Conservation (phyloP, 1,139 yeast species). For the Lodderomyces pseudojiufengensis region DNA sequence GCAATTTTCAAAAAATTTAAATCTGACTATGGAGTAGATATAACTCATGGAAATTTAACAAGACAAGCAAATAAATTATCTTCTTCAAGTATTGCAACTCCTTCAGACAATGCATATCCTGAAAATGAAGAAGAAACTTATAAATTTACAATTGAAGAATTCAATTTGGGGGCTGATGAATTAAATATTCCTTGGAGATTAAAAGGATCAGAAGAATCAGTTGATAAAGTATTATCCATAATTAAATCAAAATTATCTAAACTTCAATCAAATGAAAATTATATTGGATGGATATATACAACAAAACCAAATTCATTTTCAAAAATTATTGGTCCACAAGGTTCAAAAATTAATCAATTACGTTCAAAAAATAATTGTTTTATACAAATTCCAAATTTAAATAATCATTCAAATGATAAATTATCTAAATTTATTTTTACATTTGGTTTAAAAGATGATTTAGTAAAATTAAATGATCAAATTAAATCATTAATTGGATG, state of each 20-base stretch:
- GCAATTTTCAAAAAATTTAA: conserved; percentile 57
- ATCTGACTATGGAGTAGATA: conserved; percentile 53
- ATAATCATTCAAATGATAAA: conserved; percentile 49
- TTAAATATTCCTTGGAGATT: conserved; percentile 62
- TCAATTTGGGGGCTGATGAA: conserved; percentile 21
- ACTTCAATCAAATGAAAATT: conserved; percentile 27
- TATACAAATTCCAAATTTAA: conserved; percentile 61
- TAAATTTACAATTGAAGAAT: conserved; percentile 43
- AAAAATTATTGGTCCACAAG: conserved; percentile 73
- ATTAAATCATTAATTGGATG: conserved; percentile 19
- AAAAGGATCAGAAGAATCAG: conserved; percentile 43
- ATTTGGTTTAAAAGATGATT: conserved; percentile 31
- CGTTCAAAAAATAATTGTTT: conserved; percentile 58
- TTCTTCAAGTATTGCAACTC: conserved; percentile 37
- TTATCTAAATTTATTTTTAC: conserved; percentile 18
- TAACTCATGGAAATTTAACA: conserved; percentile 56
- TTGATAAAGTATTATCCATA: conserved; percentile 36
- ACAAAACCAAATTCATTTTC: conserved; percentile 39
- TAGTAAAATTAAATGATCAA: conserved; percentile 25
- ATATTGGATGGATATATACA: conserved; percentile 38
- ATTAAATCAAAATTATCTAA: conserved; percentile 30
- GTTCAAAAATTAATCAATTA: conserved; percentile 60
- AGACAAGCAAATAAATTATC: conserved; percentile 52
- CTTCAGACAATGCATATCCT: conserved; percentile 51
- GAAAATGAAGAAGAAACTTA: conserved; percentile 27